Evolutionary conservation across 441 rosid genomes (phyloP), one percentile per base, ranked within the genome.

Genomic region (Viola pubescens): DNA sequence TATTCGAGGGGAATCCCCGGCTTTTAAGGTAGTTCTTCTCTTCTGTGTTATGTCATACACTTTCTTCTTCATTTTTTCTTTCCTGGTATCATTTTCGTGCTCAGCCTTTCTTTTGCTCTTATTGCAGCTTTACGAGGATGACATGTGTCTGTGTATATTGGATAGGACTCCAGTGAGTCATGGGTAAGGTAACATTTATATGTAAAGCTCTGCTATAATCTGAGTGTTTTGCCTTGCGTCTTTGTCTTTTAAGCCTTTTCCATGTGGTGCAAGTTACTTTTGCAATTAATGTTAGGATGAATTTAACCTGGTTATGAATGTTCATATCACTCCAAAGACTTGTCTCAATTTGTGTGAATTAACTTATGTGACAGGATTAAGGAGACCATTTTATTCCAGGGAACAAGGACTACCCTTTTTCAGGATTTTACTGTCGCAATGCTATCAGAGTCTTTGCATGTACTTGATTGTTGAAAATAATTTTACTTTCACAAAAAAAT

Each of bases 101-200:
- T 58, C 46, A 51, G 5, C 51, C 11, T 48, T 55, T 60, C 42
- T 60, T 7, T 10, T 48, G 13, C 16, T 11, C 11, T 7, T 44
- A 8, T 65, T 59, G 62, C 86, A 90, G 97, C 77, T 90, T 41
- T 90, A 84, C 48, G 97, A 90, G 75, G 97, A 90, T 75, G 91
- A 90, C 52, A 67, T 56, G 75, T 90, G 94, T 66, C 63, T 90
- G 34, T 90, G 95, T 70, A 82, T 90, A 67, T 70, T 90, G 83
- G 97, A 90, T 76, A 72, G 79, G 0, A 80, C 66, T 62, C 97
- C 97, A 37, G 69, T 90, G 65, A 75, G 75, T 70, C 77, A 52
- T 74, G 97, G 95, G 97, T 90, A 84, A 88, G 88, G 85, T 81
- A 77, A 73, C 73, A 71, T 54, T 61, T 60, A 50, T 42, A 9